These are phyloP conservation scores for Coniochaeta hoffmannii DNA, from an alignment of 2,329 filamentous ascomycete genomes.

Conservation along the genomic window DNA sequence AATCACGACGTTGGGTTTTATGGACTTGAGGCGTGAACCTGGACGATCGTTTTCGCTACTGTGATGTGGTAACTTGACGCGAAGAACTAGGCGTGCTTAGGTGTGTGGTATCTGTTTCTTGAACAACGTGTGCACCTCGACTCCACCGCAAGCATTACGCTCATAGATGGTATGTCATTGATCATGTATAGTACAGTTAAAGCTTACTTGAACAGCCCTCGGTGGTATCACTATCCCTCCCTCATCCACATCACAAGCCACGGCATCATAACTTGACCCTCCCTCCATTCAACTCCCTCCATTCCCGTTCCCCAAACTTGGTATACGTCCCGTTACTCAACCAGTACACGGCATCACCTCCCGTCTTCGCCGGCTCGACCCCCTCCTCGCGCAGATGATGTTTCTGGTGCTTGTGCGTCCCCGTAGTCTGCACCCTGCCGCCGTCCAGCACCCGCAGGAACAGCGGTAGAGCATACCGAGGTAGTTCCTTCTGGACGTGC, in stretches of 20 bases:
- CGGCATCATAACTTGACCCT: constrained; percentile 57
- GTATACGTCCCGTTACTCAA: constrained; percentile 59
- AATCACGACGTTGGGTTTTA: not conserved
- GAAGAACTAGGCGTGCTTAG: no score
- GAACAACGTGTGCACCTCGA: no score
- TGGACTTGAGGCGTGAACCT: not conserved
- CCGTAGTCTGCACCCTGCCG: constrained; percentile 57
- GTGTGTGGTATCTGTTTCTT: no score
- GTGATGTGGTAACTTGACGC: no score
- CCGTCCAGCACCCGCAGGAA: constrained; percentile 64
- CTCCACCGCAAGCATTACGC: no score
- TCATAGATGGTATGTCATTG: no score
- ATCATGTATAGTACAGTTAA: no score
- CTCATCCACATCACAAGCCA: not conserved
- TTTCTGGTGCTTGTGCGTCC: constrained; percentile 88
- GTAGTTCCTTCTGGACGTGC: constrained; percentile 52
- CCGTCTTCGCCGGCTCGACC: constrained; percentile 55
- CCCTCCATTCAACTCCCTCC: constrained; percentile 59
- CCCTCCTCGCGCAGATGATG: constrained; percentile 63
- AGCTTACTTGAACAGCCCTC: not conserved
- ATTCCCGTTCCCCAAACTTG: constrained; percentile 59
- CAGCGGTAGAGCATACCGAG: constrained; percentile 67
- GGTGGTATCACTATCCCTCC: not conserved
- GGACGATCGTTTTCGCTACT: no score
- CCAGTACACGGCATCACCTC: constrained; percentile 52